phyloP scores from a whole-genome alignment of 179 eudicot genomes.

The Patellifolia procumbens region DNA sequence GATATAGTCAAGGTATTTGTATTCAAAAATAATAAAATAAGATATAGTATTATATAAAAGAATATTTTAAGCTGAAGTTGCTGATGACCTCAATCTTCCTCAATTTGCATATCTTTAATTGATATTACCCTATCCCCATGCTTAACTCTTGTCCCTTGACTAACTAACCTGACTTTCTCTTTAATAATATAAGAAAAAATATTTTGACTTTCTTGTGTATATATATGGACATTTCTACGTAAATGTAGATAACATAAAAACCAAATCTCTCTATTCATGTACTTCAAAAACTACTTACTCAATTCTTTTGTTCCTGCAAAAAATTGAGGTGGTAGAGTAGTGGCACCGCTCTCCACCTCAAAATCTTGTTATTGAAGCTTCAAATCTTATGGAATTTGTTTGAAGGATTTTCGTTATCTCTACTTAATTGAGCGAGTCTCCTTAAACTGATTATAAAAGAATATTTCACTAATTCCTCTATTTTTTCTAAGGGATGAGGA shows the following conservation, averaged over 20 bases:
- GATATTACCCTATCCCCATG: conserved; percentile 8
- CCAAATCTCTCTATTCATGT: neutral
- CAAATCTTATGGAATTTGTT: too few relatives aligned
- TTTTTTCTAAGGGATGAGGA: conserved; percentile 13
- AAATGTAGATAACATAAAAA: neutral
- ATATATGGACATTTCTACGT: neutral
- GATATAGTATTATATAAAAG: neutral
- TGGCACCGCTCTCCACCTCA: too few relatives aligned
- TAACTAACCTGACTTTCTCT: neutral
- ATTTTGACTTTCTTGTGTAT: too few relatives aligned
- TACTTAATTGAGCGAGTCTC: too few relatives aligned
- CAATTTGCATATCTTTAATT: conserved; percentile 24
- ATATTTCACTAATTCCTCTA: too few relatives aligned
- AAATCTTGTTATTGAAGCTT: too few relatives aligned
- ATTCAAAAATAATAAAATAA: too few relatives aligned
- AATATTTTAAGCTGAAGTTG: neutral
- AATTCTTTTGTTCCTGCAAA: neutral
- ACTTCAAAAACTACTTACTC: neutral
- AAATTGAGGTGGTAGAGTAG: too few relatives aligned
- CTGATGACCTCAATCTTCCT: neutral
- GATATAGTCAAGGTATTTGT: too few relatives aligned
- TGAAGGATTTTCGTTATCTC: too few relatives aligned
- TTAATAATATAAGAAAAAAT: too few relatives aligned
- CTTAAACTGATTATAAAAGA: too few relatives aligned
- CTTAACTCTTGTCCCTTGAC: neutral